Evolutionary conservation across 805 yeast species (phyloP).

Genomic region (Yarrowia osloensis): DNA sequence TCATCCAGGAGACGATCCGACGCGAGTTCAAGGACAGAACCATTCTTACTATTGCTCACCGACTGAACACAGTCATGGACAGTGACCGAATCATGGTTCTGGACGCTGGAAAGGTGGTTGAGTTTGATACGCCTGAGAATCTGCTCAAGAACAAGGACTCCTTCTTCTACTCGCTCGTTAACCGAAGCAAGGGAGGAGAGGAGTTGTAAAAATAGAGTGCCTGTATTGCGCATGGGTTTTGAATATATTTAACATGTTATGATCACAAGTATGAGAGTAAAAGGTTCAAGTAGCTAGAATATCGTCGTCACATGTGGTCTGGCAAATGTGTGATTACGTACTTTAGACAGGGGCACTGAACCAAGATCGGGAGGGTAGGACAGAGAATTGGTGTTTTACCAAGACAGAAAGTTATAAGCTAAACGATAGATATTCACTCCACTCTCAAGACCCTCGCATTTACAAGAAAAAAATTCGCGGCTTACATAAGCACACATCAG

Average conservation of each 20-base stretch:
- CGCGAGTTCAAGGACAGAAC: conserved; percentile 66
- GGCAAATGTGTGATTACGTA: too few relatives aligned
- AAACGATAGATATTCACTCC: too few relatives aligned
- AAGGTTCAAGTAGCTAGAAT: too few relatives aligned
- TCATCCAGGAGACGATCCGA: conserved; percentile 75
- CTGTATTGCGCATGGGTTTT: neutral
- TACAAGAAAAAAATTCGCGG: too few relatives aligned
- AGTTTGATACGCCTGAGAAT: conserved; percentile 68
- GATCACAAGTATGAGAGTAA: neutral
- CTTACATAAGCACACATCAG: neutral
- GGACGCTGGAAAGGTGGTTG: conserved; percentile 69
- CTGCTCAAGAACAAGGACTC: conserved; percentile 41
- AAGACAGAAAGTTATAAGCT: too few relatives aligned
- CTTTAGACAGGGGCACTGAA: too few relatives aligned
- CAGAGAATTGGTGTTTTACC: too few relatives aligned
- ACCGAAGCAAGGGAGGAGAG: conserved; percentile 11
- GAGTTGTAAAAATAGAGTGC: neutral
- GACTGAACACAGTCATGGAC: conserved; percentile 78
- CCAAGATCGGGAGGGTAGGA: too few relatives aligned
- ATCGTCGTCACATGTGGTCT: too few relatives aligned
- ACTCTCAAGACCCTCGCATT: too few relatives aligned
- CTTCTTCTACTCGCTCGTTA: conserved; percentile 16
- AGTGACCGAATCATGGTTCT: conserved; percentile 73
- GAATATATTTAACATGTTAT: neutral
- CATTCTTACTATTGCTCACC: conserved; percentile 80